phyloP scores from a whole-genome alignment of 805 yeast genomes.

The Candida michaelii region DNA sequence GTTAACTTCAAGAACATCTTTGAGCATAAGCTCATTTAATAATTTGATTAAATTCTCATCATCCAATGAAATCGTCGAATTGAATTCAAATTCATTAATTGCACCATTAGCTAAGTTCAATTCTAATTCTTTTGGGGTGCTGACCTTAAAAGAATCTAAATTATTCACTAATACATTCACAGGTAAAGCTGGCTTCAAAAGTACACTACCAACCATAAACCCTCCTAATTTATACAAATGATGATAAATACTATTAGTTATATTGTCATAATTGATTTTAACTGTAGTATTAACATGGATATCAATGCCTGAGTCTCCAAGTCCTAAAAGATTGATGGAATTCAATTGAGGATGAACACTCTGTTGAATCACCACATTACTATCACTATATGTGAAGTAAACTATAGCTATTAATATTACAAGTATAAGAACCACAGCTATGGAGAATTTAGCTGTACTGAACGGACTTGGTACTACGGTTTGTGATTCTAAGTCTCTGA shows the following conservation, averaged over 20 bases:
- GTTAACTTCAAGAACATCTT: conserved; percentile 22
- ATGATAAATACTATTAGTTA: conserved; percentile 22
- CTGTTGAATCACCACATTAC: conserved; percentile 13
- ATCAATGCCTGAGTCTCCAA: conserved; percentile 27
- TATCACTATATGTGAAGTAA: conserved; percentile 15
- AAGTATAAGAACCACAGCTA: conserved; percentile 13
- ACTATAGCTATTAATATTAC: conserved; percentile 13
- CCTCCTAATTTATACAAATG: conserved; percentile 22
- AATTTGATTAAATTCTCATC: conserved; percentile 13
- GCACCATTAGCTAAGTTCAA: conserved; percentile 12
- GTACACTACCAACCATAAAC: conserved; percentile 21
- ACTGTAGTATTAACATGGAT: conserved; percentile 28
- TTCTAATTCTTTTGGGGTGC: conserved; percentile 10
- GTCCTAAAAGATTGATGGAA: conserved; percentile 22
- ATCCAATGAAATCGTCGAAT: conserved; percentile 11
- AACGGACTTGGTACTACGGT: conserved; percentile 8
- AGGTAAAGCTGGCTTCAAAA: conserved; percentile 20
- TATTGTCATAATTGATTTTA: conserved; percentile 26
- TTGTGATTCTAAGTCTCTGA: conserved; percentile 12
- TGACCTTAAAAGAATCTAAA: conserved; percentile 16
- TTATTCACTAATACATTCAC: conserved; percentile 19
- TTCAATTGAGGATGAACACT: conserved; percentile 25
- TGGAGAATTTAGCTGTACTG: conserved; percentile 13
- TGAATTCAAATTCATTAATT: conserved; percentile 10
- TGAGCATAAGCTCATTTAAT: conserved; percentile 15